These are phyloP conservation scores for Flaveria robusta DNA, from an alignment of 129 eudicot species.

Conservation along the genomic window DNA sequence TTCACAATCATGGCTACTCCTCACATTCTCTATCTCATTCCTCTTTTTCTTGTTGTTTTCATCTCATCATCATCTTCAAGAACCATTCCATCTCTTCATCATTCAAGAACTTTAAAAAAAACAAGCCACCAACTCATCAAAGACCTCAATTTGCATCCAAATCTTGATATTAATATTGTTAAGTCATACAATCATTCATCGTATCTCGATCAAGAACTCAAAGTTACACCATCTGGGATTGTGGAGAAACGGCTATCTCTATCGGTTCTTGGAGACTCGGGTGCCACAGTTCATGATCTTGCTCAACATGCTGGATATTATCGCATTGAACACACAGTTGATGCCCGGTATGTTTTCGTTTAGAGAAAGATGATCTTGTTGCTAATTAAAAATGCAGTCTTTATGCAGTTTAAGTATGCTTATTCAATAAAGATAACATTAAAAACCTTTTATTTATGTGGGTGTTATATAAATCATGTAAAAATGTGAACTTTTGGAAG, in stretches of 20 bases:
- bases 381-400: conserved; percentile 10
- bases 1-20: conserved; percentile 44
- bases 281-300: conserved; percentile 53
- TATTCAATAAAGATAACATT: background rate
- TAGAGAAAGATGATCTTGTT: conserved; percentile 1
- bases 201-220: conserved; percentile 26
- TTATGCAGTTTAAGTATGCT: conserved; percentile 18
- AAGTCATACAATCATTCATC: conserved; percentile 10
- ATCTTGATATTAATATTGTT: conserved; percentile 51
- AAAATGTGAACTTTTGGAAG: conserved; percentile 12
- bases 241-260: conserved; percentile 56
- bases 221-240: conserved; percentile 33
- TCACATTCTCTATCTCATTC: conserved; percentile 37
- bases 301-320: conserved; percentile 93
- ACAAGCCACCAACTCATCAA: conserved; percentile 52
- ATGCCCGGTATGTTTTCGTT: conserved; percentile 55
- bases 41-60: conserved; percentile 32
- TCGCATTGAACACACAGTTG: conserved; percentile 66
- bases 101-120: conserved; percentile 34
- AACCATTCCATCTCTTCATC: conserved; percentile 34
- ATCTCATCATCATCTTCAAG: conserved; percentile 27
- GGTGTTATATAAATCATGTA: conserved; percentile 5
- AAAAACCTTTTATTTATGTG: background rate
- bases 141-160: conserved; percentile 69
- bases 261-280: conserved; percentile 47